Conservation (phyloP, 108 stramenopile genomes). For the Craspedostauros australis region DNA sequence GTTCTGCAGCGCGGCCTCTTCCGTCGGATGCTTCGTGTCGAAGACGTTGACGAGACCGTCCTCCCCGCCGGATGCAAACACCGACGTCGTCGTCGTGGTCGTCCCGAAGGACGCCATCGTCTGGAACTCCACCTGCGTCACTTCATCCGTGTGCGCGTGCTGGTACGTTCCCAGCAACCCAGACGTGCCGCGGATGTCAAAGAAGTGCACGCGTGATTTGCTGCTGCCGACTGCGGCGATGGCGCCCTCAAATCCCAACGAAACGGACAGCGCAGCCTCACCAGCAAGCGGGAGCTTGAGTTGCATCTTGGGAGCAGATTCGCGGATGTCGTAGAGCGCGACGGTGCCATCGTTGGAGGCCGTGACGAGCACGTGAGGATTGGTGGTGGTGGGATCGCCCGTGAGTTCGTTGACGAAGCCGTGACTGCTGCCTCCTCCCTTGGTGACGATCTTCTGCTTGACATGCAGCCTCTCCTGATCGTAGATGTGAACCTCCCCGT, state of each 20-base stretch:
- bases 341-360: conserved; percentile 57
- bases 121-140: conserved; percentile 66
- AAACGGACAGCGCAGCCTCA: conserved; percentile 54
- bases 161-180: conserved; percentile 62
- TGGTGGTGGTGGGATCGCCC: conserved; percentile 12
- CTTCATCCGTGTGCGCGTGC: conserved; percentile 79
- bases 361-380: conserved; percentile 33
- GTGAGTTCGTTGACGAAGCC: conserved; percentile 21
- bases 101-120: conserved; percentile 9
- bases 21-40: conserved; percentile 72
- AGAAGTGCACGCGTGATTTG: conserved; percentile 65
- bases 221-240: conserved; percentile 71
- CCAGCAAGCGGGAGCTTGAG: conserved; percentile 20
- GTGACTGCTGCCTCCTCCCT: conserved; percentile 1
- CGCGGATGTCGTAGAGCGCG: conserved; percentile 55
- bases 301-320: conserved; percentile 7
- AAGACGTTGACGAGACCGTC: conserved; percentile 71
- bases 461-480: conserved; percentile 31
- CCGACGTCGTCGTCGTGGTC: conserved; percentile 19
- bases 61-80: conserved; percentile 65
- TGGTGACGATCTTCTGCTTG: conserved; percentile 27
- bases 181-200: conserved; percentile 44
- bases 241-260: conserved; percentile 70
- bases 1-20: conserved; percentile 67
- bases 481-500: conserved; percentile 45